A percentile compares a stretch with the other conserved stretches of the same genome.
Evolutionary conservation across 139 green algal species (phyloP).

Genomic region (Dunaliella sp.): DNA sequence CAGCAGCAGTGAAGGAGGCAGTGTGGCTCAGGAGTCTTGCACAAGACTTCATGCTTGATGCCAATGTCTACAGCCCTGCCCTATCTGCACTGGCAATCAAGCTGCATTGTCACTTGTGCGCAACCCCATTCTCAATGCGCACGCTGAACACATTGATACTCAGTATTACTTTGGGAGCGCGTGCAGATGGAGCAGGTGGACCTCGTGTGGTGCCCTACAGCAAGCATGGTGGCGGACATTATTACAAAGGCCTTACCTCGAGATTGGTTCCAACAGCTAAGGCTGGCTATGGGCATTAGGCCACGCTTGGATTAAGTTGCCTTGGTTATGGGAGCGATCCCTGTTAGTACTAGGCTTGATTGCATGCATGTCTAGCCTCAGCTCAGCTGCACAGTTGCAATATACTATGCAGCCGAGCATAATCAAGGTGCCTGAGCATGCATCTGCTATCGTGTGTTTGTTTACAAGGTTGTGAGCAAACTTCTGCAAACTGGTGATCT

Average conservation of each 20-base stretch:
- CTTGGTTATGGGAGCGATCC: too few relatives aligned
- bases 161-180: conserved; percentile 33
- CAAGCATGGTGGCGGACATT: conserved; percentile 26
- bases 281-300: neutral
- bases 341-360: too few relatives aligned
- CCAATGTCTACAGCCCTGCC: too few relatives aligned
- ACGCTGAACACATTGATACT: conserved; percentile 46
- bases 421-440: too few relatives aligned
- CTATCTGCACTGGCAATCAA: conserved; percentile 41
- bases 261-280: neutral
- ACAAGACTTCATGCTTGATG: too few relatives aligned
- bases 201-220: conserved; percentile 21
- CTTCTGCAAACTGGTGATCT: too few relatives aligned
- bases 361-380: too few relatives aligned
- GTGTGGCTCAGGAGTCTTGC: conserved; percentile 46
- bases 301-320: too few relatives aligned
- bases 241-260: conserved; percentile 33
- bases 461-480: too few relatives aligned
- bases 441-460: too few relatives aligned
- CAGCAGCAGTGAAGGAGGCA: conserved; percentile 39
- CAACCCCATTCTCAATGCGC: conserved; percentile 18
- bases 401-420: too few relatives aligned
- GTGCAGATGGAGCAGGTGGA: conserved; percentile 18
- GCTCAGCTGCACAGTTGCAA: too few relatives aligned
- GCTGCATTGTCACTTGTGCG: conserved; percentile 23